Evolutionary conservation across 139 green algal genomes (phyloP).

Genomic region (Gonium pectorale): DNA sequence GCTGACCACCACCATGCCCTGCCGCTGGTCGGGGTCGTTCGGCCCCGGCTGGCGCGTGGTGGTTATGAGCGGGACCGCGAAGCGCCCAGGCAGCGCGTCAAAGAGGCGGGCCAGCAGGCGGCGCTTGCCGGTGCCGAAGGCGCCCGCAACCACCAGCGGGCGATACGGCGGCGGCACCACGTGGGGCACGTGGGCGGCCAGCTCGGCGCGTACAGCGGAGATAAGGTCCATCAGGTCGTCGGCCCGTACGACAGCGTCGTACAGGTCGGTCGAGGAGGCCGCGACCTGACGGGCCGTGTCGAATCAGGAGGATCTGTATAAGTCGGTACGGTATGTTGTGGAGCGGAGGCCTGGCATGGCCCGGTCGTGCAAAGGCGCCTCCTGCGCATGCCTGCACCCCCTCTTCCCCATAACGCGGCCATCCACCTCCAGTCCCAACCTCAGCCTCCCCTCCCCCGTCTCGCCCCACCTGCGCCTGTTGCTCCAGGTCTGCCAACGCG

Average conservation of each 20-base stretch:
- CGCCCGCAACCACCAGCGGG: conserved; percentile 72
- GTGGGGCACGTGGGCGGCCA: conserved; percentile 60
- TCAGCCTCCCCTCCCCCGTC: too few relatives aligned
- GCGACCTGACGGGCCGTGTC: too few relatives aligned
- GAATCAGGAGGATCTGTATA: too few relatives aligned
- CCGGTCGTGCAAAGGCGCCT: too few relatives aligned
- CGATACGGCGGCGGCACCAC: conserved; percentile 58
- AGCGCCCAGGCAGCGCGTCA: conserved; percentile 51
- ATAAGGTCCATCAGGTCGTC: conserved; percentile 47
- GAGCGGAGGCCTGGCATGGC: too few relatives aligned
- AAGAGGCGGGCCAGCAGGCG: conserved; percentile 68
- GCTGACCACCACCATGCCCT: conserved; percentile 58
- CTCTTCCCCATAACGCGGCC: not conserved
- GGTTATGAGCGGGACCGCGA: conserved; percentile 62
- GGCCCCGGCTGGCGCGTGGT: conserved; percentile 43
- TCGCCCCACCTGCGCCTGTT: conserved; percentile 15
- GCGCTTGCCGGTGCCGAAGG: conserved; percentile 77
- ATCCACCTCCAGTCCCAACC: too few relatives aligned
- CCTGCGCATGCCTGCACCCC: too few relatives aligned
- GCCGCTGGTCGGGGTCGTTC: not conserved
- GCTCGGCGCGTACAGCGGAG: conserved; percentile 34
- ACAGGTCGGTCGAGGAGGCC: conserved; percentile 27
- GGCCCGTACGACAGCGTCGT: conserved; percentile 44
- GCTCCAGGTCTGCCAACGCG: conserved; percentile 27
- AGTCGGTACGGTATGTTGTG: too few relatives aligned